Percentiles rank a stretch among this genome's conserved stretches.
Evolutionary conservation across 164 flowering plant species (phyloP).

Genomic region (Nelumbo lutea): DNA sequence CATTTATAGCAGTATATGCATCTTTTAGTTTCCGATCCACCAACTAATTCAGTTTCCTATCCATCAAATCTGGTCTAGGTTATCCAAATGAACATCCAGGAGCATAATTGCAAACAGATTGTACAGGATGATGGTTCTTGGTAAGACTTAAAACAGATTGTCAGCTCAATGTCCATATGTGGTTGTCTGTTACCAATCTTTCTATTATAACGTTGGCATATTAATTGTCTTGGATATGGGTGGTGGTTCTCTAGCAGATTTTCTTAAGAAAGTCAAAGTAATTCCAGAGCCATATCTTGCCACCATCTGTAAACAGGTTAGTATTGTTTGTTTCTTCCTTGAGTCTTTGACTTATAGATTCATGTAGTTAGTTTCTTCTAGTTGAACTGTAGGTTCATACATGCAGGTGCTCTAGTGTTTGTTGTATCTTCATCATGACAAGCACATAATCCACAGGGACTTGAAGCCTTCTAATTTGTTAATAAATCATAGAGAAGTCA

Average conservation of each 20-base stretch:
- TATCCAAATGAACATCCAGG: constrained; percentile 83
- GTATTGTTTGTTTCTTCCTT: constrained; percentile 5
- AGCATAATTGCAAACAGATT: constrained; percentile 57
- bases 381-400: constrained; percentile 2
- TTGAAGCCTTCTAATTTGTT: constrained; percentile 90
- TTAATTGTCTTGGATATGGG: constrained; percentile 97
- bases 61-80: constrained; percentile 31
- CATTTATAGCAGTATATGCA: no score
- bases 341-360: background rate
- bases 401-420: constrained; percentile 86
- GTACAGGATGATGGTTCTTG: constrained; percentile 42
- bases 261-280: constrained; percentile 59
- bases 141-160: constrained; percentile 66
- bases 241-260: constrained; percentile 94
- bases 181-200: constrained; percentile 84
- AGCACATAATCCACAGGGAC: constrained; percentile 89
- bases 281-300: constrained; percentile 92
- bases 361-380: background rate
- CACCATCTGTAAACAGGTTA: constrained; percentile 82
- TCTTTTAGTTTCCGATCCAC: constrained; percentile 6
- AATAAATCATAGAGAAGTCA: constrained; percentile 85
- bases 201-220: constrained; percentile 79
- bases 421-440: constrained; percentile 88
- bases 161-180: constrained; percentile 79
- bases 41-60: no score